These are phyloP conservation scores for Avicennia marina DNA, from an alignment of 257 asterid genomes.

Conservation along the genomic window DNA sequence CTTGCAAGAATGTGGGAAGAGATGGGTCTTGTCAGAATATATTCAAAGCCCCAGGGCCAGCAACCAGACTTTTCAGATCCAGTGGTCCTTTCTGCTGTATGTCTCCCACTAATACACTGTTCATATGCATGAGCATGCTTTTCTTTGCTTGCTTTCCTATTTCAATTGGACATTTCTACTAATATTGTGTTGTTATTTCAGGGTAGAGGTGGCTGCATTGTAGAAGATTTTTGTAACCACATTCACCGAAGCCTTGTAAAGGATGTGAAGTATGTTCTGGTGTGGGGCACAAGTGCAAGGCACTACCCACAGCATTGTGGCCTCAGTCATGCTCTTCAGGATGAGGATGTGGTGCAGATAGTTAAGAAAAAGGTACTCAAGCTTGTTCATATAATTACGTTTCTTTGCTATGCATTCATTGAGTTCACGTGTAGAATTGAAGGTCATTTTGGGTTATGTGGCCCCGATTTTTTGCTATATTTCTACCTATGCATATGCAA, in stretches of 20 bases:
- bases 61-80: slow-evolving; percentile 98
- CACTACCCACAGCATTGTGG: slow-evolving; percentile 98
- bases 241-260: slow-evolving; percentile 91
- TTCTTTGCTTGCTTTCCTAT: neutral
- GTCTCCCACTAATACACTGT: slow-evolving; percentile 22
- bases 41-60: slow-evolving; percentile 99
- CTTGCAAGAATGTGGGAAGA: slow-evolving; percentile 88
- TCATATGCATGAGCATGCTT: neutral
- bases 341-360: slow-evolving; percentile 96
- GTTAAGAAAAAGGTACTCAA: slow-evolving; percentile 90
- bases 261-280: slow-evolving; percentile 93
- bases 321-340: slow-evolving; percentile 74
- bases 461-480: too few relatives aligned
- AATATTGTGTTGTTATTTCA: slow-evolving; percentile 32
- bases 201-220: slow-evolving; percentile 99
- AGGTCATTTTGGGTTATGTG: neutral
- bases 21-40: slow-evolving; percentile 89
- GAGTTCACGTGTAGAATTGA: slow-evolving; percentile 1
- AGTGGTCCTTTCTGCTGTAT: slow-evolving; percentile 89
- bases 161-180: neutral
- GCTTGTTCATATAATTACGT: neutral
- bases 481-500: too few relatives aligned
- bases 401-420: neutral
- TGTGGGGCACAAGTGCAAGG: slow-evolving; percentile 97
- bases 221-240: slow-evolving; percentile 93